Conservation (phyloP, 2,329 filamentous ascomycete species). For the Ophiostoma sp. region DNA sequence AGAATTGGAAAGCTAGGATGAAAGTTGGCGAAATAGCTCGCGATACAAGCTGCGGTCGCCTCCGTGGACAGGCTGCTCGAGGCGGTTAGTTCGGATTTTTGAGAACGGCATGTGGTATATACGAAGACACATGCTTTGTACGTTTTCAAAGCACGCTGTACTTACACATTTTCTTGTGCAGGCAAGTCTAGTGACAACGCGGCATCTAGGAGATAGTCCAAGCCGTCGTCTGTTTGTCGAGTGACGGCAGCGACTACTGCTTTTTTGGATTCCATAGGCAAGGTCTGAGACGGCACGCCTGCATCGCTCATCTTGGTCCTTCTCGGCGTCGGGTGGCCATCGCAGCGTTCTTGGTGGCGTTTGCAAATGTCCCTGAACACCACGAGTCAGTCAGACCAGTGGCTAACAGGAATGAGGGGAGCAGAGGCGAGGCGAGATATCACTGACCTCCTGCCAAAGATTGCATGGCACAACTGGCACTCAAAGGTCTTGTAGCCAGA, state of each 20-base stretch:
- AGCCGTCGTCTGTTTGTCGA: not conserved
- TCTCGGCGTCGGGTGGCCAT: constrained; percentile 13
- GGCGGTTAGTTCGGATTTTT: no score
- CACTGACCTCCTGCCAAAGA: constrained; percentile 5
- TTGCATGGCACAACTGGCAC: constrained; percentile 16
- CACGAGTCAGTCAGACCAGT: no score
- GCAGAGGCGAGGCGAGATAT: no score
- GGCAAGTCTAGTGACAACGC: not conserved
- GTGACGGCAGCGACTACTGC: not conserved
- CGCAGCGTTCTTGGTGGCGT: constrained; percentile 17
- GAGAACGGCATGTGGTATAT: no score
- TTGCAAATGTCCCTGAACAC: constrained; percentile 19
- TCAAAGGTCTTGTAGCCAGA: constrained; percentile 16
- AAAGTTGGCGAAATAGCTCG: not conserved
- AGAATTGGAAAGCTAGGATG: constrained; percentile 3
- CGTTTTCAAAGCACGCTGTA: no score
- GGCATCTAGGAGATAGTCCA: constrained; percentile 12
- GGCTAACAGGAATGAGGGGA: no score
- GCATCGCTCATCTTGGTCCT: not conserved
- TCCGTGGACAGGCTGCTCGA: constrained; percentile 11
- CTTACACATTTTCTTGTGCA: not conserved
- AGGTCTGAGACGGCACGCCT: constrained; percentile 7
- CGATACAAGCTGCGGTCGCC: not conserved
- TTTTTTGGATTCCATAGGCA: not conserved
- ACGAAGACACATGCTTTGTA: no score